These are phyloP conservation scores for Penicillium corylophilum DNA, from an alignment of 2,329 filamentous ascomycete species.

Conservation along the genomic window DNA sequence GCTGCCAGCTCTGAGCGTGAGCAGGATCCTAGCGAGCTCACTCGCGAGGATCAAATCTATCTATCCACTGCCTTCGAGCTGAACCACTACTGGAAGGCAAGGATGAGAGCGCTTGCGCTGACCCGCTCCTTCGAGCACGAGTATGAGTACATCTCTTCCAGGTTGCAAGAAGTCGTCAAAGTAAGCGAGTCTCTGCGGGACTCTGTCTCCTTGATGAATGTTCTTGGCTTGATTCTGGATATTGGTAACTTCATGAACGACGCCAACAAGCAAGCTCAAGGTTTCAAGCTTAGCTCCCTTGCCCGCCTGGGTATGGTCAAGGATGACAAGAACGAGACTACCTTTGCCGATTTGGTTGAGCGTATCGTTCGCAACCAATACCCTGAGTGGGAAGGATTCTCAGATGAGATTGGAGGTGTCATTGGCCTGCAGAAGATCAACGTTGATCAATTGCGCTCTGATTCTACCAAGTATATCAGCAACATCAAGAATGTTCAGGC, in stretches of 20 bases:
- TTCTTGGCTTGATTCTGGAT: conserved; percentile 91
- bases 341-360: conserved; percentile 92
- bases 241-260: conserved; percentile 99
- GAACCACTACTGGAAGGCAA: conserved; percentile 97
- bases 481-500: conserved; percentile 92
- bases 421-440: conserved; percentile 84
- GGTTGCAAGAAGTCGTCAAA: conserved; percentile 78
- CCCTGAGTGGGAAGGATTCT: conserved; percentile 88
- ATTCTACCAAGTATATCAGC: conserved; percentile 89
- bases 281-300: conserved; percentile 96
- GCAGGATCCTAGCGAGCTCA: conserved; percentile 82
- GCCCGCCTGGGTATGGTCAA: conserved; percentile 95
- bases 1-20: conserved; percentile 76
- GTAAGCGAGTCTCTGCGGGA: conserved; percentile 89
- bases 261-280: conserved; percentile 94
- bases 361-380: conserved; percentile 96
- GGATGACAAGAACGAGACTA: conserved; percentile 97
- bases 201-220: conserved; percentile 91
- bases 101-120: conserved; percentile 85
- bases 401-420: conserved; percentile 79
- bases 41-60: conserved; percentile 92
- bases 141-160: conserved; percentile 85
- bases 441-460: conserved; percentile 82
- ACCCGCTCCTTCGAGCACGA: conserved; percentile 82
- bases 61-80: conserved; percentile 90